Percentiles rank a stretch among this genome's conserved stretches.
Conservation (phyloP, 2,329 filamentous ascomycete genomes). For the Fusarium sp. region DNA sequence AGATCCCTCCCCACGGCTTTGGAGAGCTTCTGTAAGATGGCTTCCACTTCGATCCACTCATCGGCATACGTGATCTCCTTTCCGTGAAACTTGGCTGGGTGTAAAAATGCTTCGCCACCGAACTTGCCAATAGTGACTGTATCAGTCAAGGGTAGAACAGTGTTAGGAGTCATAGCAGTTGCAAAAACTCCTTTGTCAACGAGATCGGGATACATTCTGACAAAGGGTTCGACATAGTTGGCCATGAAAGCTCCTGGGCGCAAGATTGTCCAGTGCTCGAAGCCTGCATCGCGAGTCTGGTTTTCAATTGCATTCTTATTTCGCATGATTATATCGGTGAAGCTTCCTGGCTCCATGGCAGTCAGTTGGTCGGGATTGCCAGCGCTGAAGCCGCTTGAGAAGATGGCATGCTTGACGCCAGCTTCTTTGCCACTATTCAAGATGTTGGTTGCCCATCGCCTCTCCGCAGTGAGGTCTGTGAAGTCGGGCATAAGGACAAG, state of each 20-base stretch:
- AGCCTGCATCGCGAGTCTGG: conserved; percentile 49
- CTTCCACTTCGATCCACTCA: conserved; percentile 51
- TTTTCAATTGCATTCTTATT: conserved; percentile 57
- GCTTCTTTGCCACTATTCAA: conserved; percentile 51
- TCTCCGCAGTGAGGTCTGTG: conserved; percentile 44
- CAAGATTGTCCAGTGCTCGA: conserved; percentile 59
- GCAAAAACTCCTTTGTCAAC: conserved; percentile 51
- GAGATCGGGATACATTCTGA: conserved; percentile 53
- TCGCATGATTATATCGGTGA: conserved; percentile 46
- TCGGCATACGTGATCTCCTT: conserved; percentile 54
- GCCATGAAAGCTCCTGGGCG: conserved; percentile 63
- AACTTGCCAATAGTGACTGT: conserved; percentile 60
- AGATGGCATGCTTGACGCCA: conserved; percentile 52
- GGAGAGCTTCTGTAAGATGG: conserved; percentile 52
- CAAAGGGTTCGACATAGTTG: conserved; percentile 58
- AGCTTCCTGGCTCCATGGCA: conserved; percentile 41
- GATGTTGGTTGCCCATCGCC: conserved; percentile 45
- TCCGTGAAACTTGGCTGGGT: conserved; percentile 54
- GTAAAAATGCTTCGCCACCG: conserved; percentile 54
- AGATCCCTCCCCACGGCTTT: conserved; percentile 50
- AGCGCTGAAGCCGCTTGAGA: conserved; percentile 49
- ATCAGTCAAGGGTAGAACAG: conserved; percentile 56
- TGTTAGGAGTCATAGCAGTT: conserved; percentile 50
- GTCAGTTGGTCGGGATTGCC: conserved; percentile 44
- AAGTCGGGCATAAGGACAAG: conserved; percentile 49